A percentile compares a stretch with the other conserved stretches of the same genome.
Evolutionary conservation across 2,329 filamentous ascomycete species (phyloP).

Genomic region (Fusarium sp.): DNA sequence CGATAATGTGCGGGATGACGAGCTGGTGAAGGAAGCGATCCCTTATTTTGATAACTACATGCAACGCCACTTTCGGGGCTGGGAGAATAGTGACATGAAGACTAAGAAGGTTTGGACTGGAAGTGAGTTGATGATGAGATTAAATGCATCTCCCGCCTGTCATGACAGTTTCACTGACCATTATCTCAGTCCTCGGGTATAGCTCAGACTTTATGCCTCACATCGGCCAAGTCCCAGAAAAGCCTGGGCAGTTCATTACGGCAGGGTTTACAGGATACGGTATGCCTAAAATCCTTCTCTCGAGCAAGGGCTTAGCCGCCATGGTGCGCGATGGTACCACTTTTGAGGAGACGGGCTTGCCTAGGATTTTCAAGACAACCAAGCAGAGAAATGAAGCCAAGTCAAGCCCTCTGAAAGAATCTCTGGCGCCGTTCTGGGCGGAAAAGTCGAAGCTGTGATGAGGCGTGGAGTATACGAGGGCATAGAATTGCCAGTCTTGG

Average conservation of each 20-base stretch:
- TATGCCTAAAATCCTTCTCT: constrained; percentile 58
- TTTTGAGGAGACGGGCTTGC: constrained; percentile 52
- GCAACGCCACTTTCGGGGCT: constrained; percentile 58
- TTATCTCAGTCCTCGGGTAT: constrained; percentile 52
- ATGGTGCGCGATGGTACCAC: constrained; percentile 49
- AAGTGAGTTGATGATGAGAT: constrained; percentile 21
- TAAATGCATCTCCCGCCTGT: not conserved
- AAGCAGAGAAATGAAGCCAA: not conserved
- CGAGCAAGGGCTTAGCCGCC: constrained; percentile 53
- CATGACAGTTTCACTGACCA: not conserved
- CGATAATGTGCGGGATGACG: constrained; percentile 47
- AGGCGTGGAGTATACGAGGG: not conserved
- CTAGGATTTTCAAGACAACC: constrained; percentile 19
- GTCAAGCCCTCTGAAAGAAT: not conserved
- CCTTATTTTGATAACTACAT: constrained; percentile 60
- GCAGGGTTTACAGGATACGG: constrained; percentile 63
- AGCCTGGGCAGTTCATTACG: constrained; percentile 53
- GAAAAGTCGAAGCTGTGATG: not conserved
- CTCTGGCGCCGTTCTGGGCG: not conserved
- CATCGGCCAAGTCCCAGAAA: constrained; percentile 51
- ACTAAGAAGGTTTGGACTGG: constrained; percentile 45
- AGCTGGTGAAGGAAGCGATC: constrained; percentile 53
- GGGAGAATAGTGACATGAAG: constrained; percentile 55
- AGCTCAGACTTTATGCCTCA: constrained; percentile 55
- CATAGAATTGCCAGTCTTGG: too few relatives aligned